Evolutionary conservation across 2,329 filamentous ascomycete species (phyloP).

Genomic region (Epichloe amarillans): DNA sequence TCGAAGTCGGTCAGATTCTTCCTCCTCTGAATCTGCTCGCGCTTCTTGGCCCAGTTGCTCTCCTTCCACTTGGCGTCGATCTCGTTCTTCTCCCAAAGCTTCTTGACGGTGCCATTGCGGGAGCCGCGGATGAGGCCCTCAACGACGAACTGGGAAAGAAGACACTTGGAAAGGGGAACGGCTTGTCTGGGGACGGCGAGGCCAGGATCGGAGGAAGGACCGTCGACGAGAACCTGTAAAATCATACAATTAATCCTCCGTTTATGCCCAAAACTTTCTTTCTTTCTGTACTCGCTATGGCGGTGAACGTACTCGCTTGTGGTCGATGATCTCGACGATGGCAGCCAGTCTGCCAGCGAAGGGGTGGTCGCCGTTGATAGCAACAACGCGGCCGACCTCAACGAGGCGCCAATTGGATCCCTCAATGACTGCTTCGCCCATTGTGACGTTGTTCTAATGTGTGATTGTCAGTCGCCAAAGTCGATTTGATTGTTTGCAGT

Average conservation of each 20-base stretch:
- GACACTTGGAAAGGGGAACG: slow-evolving; percentile 65
- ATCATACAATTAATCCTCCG: slow-evolving; percentile 3
- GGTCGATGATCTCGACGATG: slow-evolving; percentile 99
- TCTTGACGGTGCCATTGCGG: slow-evolving; percentile 71
- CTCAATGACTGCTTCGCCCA: slow-evolving; percentile 74
- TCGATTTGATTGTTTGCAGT: background rate
- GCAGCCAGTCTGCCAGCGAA: slow-evolving; percentile 76
- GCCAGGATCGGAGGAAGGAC: slow-evolving; percentile 70
- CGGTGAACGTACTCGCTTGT: slow-evolving; percentile 92
- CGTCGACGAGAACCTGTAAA: slow-evolving; percentile 81
- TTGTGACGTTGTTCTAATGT: slow-evolving; percentile 49
- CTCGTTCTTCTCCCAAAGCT: slow-evolving; percentile 79
- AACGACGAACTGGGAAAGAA: slow-evolving; percentile 83
- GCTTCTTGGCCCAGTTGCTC: slow-evolving; percentile 90
- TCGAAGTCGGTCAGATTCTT: slow-evolving; percentile 94
- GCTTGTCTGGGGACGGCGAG: slow-evolving; percentile 78
- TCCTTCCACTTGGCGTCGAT: slow-evolving; percentile 89
- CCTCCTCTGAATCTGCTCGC: slow-evolving; percentile 72
- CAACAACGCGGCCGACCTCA: slow-evolving; percentile 94
- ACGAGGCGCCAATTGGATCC: slow-evolving; percentile 86
- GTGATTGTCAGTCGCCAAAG: slow-evolving; percentile 19
- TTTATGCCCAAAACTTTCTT: background rate
- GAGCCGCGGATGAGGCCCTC: slow-evolving; percentile 73
- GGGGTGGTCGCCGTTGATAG: slow-evolving; percentile 69
- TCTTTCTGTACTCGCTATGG: background rate